Conservation (phyloP, 2,329 filamentous ascomycete species). For the Coniochaeta pulveracea region DNA sequence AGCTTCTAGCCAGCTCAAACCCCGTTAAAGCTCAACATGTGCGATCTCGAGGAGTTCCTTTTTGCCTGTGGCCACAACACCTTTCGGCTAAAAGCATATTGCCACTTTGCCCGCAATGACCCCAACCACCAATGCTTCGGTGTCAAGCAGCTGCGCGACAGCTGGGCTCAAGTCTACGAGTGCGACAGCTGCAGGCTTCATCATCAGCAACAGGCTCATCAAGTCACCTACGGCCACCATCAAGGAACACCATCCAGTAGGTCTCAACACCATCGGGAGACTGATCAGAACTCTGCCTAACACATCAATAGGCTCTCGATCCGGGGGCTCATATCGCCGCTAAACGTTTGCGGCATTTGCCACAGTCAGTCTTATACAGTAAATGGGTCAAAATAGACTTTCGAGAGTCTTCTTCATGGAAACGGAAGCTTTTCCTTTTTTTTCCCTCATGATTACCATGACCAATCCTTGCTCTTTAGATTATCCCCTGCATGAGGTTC, state of each 20-base stretch:
- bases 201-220: neutral
- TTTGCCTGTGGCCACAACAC: conserved; percentile 54
- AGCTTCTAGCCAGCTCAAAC: too few species aligned
- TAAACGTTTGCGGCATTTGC: too few species aligned
- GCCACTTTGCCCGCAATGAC: conserved; percentile 66
- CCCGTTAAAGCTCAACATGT: conserved; percentile 53
- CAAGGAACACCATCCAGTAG: neutral
- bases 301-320: neutral
- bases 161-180: conserved; percentile 41
- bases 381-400: too few species aligned
- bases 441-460: neutral
- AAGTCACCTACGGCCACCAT: neutral
- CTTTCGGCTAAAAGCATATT: conserved; percentile 53
- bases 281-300: neutral
- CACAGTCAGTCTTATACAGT: too few species aligned
- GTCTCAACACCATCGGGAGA: neutral
- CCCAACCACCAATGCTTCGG: conserved; percentile 57
- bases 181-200: conserved; percentile 34
- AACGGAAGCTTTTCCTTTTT: neutral
- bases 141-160: conserved; percentile 52
- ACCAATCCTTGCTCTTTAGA: neutral
- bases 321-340: neutral
- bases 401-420: too few species aligned
- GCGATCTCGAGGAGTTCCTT: conserved; percentile 58
- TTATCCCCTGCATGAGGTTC: conserved; percentile 2